phyloP scores from a whole-genome alignment of 495 filamentous ascomycete genomes.

The Tuber borchii region DNA sequence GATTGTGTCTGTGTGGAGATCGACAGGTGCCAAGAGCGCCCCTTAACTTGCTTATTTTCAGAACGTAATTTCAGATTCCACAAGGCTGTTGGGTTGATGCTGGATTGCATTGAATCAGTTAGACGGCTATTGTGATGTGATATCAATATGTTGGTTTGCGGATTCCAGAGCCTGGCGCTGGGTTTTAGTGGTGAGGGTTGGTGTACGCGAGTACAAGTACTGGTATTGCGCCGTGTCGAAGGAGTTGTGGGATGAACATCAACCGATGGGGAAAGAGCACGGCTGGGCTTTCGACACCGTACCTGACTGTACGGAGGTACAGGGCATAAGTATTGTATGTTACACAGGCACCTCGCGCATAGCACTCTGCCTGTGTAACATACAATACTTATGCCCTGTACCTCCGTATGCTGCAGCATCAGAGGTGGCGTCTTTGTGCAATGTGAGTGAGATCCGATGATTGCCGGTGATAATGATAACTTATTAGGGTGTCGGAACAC shows the following conservation, averaged over 20 bases:
- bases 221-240: too few species aligned
- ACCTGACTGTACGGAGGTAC: neutral
- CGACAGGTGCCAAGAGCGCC: neutral
- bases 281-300: neutral
- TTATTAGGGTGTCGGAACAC: neutral
- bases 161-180: neutral
- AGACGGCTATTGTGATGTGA: neutral
- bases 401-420: neutral
- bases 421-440: neutral
- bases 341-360: too few species aligned
- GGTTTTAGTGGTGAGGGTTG: too few species aligned
- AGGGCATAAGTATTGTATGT: too few species aligned
- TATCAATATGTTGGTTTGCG: neutral
- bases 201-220: too few species aligned
- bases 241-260: neutral
- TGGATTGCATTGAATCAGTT: too few species aligned
- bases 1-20: neutral
- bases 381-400: too few species aligned
- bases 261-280: neutral
- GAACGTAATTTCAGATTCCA: neutral
- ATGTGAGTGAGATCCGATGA: neutral
- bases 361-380: too few species aligned
- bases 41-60: neutral
- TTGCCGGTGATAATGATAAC: neutral
- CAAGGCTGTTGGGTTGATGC: neutral